Evolutionary conservation across 129 eudicot species (phyloP), one percentile per base, ranked within the genome.

Genomic region (Logfia minima): DNA sequence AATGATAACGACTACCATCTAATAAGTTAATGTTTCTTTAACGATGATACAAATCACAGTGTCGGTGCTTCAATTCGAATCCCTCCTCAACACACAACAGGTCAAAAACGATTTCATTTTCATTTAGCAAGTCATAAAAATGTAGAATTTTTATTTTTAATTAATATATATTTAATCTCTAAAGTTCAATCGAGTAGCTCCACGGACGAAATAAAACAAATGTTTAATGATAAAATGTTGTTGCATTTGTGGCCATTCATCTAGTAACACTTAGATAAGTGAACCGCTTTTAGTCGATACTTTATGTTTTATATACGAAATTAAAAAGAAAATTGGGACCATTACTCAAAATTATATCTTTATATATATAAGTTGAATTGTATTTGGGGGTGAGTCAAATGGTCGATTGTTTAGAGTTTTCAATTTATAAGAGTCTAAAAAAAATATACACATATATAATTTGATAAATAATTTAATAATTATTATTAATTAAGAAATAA

Each of bases 161-260:
- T 41, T 39, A 39, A 39, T 39, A 39, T 39, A 5, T 0, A 37
- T 5, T 39, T 29, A 76, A 1, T 58, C 23, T 52, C 51, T 9
- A 72, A 72, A 53, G 5, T 31, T 55, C 41, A 72, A 29, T 55
- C 51, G 66, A 55, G 66, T 72, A 55, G 64, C 64, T 58, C 52
- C 67, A 73, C 13, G 32, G 19, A 73, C 5, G 5, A 18, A 3
- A 19, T 2, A 73, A 22, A 56, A 73, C 77, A 74, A 34, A 58
- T 16, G 37, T 5, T 58, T 74, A 22, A 58, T 21, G 16, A 73
- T 19, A 72, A 31, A 22, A 73, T n/a, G 31, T 71, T 11, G 45
- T 74, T 59, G 77, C 56, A 58, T 58, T 72, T 34, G 68, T 58
- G 77, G 68, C 77, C 77, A 58, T 74, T 59, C 68, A 66, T 31